A percentile compares a stretch with the other conserved stretches of the same genome.
These are phyloP conservation scores for Sporothrix mexicana DNA, from an alignment of 2,329 filamentous ascomycete genomes.

Conservation along the genomic window DNA sequence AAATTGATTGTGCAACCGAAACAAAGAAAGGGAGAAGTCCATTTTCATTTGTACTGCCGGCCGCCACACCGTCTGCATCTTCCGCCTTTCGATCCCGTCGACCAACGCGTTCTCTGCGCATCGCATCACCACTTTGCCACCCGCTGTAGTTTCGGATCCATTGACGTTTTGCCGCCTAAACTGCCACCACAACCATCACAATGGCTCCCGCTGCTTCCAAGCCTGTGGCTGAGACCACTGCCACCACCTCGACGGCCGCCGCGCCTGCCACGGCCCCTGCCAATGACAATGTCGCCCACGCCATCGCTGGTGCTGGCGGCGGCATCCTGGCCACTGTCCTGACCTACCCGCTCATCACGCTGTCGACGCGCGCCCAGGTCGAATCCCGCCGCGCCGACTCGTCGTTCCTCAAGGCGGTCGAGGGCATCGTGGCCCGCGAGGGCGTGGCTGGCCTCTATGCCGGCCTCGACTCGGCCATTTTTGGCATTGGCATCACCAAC, in stretches of 20 bases:
- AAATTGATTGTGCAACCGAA: background rate
- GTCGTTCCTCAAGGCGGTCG: conserved; percentile 80
- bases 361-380: conserved; percentile 96
- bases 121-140: background rate
- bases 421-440: conserved; percentile 88
- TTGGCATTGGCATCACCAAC: conserved; percentile 98
- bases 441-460: conserved; percentile 88
- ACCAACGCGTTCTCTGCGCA: conserved; percentile 12
- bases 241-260: conserved; percentile 45
- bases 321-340: conserved; percentile 94
- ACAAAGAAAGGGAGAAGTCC: conserved; percentile 13
- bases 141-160: background rate
- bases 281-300: conserved; percentile 96
- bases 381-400: conserved; percentile 93
- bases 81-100: conserved; percentile 17
- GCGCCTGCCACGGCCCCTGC: conserved; percentile 78
- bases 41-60: background rate
- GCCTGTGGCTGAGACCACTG: conserved; percentile 20
- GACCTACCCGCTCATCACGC: conserved; percentile 97
- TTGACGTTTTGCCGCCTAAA: background rate
- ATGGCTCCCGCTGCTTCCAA: conserved; percentile 38
- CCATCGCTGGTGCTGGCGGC: conserved; percentile 88
- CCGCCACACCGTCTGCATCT: background rate
- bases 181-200: background rate
- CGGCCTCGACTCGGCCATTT: conserved; percentile 89